phyloP scores from a whole-genome alignment of 1,284 basidiomycete species.

The Taiwanofungus camphoratus region DNA sequence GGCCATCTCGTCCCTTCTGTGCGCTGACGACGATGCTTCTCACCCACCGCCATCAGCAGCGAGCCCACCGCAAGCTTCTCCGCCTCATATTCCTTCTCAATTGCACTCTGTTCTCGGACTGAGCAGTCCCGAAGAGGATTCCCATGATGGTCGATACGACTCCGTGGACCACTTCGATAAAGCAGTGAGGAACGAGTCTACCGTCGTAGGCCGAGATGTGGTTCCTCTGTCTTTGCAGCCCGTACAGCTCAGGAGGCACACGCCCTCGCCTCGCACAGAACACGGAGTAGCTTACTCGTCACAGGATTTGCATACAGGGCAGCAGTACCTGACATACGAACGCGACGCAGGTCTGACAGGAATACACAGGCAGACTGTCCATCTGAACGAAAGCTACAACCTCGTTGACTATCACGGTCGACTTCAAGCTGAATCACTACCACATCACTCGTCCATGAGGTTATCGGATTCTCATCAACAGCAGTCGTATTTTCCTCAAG shows the following conservation, averaged over 20 bases:
- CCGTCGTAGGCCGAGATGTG: conserved; percentile 17
- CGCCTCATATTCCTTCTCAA: conserved; percentile 11
- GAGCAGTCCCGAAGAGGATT: not conserved
- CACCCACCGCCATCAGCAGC: conserved; percentile 24
- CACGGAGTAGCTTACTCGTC: conserved; percentile 3
- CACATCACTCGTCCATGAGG: conserved; percentile 10
- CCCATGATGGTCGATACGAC: not conserved
- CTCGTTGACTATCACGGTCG: conserved; percentile 13
- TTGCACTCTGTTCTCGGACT: not conserved
- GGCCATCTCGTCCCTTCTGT: conserved; percentile 67
- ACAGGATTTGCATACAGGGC: conserved; percentile 1
- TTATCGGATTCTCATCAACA: conserved; percentile 11
- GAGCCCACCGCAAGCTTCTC: conserved; percentile 12
- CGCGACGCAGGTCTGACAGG: conserved; percentile 9
- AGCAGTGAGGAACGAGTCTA: not conserved
- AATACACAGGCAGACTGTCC: conserved; percentile 6
- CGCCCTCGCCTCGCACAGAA: conserved; percentile 17
- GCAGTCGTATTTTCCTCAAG: conserved; percentile 10
- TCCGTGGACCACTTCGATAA: not conserved
- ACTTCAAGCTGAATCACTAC: conserved; percentile 14
- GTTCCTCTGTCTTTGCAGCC: conserved; percentile 22
- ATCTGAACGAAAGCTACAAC: conserved; percentile 13
- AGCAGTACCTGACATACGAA: conserved; percentile 2
- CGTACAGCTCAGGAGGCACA: conserved; percentile 17
- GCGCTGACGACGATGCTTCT: conserved; percentile 38